A percentile compares a stretch with the other conserved stretches of the same genome.
Conservation (phyloP, 1,284 basidiomycete genomes). For the Xanthoconium separans region DNA sequence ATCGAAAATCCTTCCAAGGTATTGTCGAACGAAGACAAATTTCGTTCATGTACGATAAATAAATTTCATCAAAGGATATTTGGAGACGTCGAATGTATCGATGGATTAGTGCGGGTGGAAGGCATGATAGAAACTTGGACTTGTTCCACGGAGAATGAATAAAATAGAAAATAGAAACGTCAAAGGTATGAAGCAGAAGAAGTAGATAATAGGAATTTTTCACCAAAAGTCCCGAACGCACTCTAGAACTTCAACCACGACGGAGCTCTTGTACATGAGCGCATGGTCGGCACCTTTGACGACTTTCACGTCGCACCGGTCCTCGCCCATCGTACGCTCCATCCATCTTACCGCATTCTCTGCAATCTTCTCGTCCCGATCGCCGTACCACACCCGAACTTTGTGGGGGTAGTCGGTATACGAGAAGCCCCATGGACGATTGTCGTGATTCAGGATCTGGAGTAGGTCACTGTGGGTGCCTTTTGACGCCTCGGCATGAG, state of each 20-base stretch:
- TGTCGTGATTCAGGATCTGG: conserved; percentile 86
- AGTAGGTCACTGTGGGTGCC: conserved; percentile 91
- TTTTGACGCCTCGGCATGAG: conserved; percentile 89
- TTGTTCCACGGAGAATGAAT: conserved; percentile 18
- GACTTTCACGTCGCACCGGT: conserved; percentile 74
- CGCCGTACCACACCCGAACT: conserved; percentile 93
- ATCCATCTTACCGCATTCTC: conserved; percentile 89
- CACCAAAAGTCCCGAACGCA: conserved; percentile 61
- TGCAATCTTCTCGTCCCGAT: conserved; percentile 89
- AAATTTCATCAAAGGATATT: conserved; percentile 5
- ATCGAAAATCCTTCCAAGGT: conserved; percentile 30
- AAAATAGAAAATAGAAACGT: conserved; percentile 11
- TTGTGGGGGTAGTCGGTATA: conserved; percentile 74
- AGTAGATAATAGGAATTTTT: conserved; percentile 8
- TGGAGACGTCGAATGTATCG: conserved; percentile 4
- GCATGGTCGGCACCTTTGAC: conserved; percentile 89
- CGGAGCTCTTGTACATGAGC: conserved; percentile 86
- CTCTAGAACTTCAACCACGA: conserved; percentile 89
- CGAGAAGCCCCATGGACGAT: conserved; percentile 82
- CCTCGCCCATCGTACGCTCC: conserved; percentile 80
- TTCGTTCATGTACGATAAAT: conserved; percentile 30
- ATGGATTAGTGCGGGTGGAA: conserved; percentile 8
- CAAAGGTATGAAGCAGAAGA: conserved; percentile 23
- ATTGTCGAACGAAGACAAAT: conserved; percentile 11
- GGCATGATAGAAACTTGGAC: conserved; percentile 2